Evolutionary conservation across 306 rosid species (phyloP).

Genomic region (Neltuma alba): DNA sequence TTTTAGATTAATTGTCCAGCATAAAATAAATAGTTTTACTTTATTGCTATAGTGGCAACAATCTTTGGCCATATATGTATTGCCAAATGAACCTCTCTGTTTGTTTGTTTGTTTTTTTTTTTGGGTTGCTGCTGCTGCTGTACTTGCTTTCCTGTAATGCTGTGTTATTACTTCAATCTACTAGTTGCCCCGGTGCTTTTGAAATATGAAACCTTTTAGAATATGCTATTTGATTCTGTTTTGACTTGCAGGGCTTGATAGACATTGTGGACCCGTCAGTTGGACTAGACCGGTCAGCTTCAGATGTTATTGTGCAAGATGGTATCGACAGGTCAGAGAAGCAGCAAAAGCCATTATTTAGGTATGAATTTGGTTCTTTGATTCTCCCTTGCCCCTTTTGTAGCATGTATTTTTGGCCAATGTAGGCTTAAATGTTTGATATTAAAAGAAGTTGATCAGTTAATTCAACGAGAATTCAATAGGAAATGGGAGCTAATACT

Average conservation of each 20-base stretch:
- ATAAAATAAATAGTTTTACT: not conserved
- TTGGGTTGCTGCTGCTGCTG: conserved; percentile 15
- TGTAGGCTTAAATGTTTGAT: not conserved
- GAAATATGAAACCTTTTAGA: conserved; percentile 20
- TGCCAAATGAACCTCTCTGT: too few relatives aligned
- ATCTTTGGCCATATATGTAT: too few relatives aligned
- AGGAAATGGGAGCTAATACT: not conserved
- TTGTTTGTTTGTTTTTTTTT: not conserved
- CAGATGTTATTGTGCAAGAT: conserved; percentile 47
- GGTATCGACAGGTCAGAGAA: conserved; percentile 45
- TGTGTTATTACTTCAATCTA: not conserved
- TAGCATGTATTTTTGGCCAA: not conserved
- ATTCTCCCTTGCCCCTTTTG: not conserved
- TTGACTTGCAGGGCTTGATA: conserved; percentile 78
- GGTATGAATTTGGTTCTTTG: conserved; percentile 52
- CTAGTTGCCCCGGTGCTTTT: conserved; percentile 1
- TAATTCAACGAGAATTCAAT: not conserved
- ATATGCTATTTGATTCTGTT: conserved; percentile 24
- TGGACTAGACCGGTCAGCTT: conserved; percentile 39
- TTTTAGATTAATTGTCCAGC: conserved; percentile 5
- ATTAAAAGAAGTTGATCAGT: not conserved
- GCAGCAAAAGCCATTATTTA: conserved; percentile 48
- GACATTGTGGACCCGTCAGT: conserved; percentile 50
- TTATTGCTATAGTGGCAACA: not conserved
- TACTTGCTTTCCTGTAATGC: conserved; percentile 1